Evolutionary conservation across 441 rosid species (phyloP), one percentile per base, ranked within the genome.

Genomic region (Eutrema salsugineum): DNA sequence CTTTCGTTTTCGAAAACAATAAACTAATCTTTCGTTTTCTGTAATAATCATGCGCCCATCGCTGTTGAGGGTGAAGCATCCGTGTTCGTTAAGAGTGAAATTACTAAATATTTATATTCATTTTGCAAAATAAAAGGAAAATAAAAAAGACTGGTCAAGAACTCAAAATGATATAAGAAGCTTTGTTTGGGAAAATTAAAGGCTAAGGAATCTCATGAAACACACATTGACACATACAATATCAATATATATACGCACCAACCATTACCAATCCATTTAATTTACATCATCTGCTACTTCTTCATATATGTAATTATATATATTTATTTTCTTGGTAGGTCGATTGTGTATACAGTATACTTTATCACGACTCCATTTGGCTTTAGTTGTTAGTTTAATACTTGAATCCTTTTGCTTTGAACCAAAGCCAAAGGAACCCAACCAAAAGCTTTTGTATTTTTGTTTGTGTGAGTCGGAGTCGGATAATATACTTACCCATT

Each of bases 381-480:
- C 69, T 68, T 68, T 75, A 68, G 73, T 68, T 53, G 58, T 60
- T 75, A 68, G 67, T 75, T 44, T 28, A 68, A 27, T 53, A 44
- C 28, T 63, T 75, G 51, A 75, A 53, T 27, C 12, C 19, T 68
- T 75, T 75, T 68, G 78, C 74, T 68, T 75, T 68, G 53, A 75
- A 75, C 65, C 59, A 68, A 75, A 68, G 78, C 51, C 74, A 62
- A 63, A 75, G 65, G 33, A 75, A 75, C 74, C 78, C 17, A 60
- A 43, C 60, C 6, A 27, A 24, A 73, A 48, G 43, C 61, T 55
- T 27, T 33, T 24, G 49, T 33, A 33, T 12, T 36, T 56, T 61
- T 61, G 62, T 27, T 61, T 60, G 32, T 67, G 68, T 32, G 48
- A 51, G 56, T 22, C 61, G 20, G n/a, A 49, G 32, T 60, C 24